Conservation (phyloP, 2,329 filamentous ascomycete species). For the Cadophora sp. region DNA sequence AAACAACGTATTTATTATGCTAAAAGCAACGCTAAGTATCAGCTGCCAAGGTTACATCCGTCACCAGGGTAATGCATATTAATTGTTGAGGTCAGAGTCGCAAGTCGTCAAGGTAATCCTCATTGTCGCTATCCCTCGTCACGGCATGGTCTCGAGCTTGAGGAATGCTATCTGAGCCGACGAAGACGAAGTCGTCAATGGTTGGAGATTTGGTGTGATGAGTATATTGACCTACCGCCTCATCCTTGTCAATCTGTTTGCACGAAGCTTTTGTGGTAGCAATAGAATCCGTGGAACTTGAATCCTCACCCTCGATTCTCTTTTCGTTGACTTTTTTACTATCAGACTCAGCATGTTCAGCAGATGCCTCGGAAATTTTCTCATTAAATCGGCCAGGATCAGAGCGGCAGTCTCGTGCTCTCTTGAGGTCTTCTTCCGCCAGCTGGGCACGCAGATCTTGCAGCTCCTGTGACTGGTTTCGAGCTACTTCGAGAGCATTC, state of each 20-base stretch:
- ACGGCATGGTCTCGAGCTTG: not conserved
- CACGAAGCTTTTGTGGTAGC: not conserved
- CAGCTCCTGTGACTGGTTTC: not conserved
- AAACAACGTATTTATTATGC: not conserved
- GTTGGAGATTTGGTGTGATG: not conserved
- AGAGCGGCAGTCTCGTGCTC: not conserved
- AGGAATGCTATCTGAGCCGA: not conserved
- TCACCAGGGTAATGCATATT: too few species aligned
- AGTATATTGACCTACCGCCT: too few species aligned
- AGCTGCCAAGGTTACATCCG: too few species aligned
- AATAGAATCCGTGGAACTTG: not conserved
- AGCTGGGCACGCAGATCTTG: not conserved
- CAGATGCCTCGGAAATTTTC: not conserved
- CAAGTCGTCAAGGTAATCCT: not conserved
- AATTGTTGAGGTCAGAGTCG: not conserved
- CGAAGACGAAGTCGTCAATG: not conserved
- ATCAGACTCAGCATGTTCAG: not conserved
- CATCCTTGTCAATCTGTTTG: too few species aligned
- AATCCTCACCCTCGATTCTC: not conserved
- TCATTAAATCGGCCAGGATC: not conserved
- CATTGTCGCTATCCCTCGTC: not conserved
- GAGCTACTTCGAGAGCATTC: not conserved
- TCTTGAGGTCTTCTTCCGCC: conserved; percentile 1
- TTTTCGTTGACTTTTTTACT: not conserved
- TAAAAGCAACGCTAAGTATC: too few species aligned